Evolutionary conservation across 768 basidiomycete species (phyloP), one percentile per base, ranked within the genome.

Genomic region (Calocybe indica): DNA sequence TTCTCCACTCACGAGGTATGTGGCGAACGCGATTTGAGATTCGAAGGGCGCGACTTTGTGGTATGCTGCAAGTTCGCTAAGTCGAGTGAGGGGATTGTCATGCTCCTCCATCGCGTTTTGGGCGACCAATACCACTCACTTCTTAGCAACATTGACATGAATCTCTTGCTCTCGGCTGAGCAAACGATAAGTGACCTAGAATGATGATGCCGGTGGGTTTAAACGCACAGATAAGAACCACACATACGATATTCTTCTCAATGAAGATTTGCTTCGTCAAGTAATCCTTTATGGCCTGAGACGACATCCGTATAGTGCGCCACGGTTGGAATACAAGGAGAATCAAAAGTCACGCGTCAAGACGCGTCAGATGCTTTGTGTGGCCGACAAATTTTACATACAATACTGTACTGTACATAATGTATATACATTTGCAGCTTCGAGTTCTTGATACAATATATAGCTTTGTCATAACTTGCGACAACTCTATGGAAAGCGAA

Each of bases 101-200:
- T 8, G 7, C 39, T 33, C 30, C 7, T 37, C 7, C 29, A 36
- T 12, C 35, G 35, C 45, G 34, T 44, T 35, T 9, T 37, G 46
- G 30, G 32, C 22, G 33, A 42, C 7, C 12, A 14, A 46, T 36
- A 22, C n/a, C 12, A 43, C 75, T 57, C 50, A 90, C 89, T 82
- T 85, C 61, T 90, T 92, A 13, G 89, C 88, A 34, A 66, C 66
- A 62, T 89, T 87, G 57, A 90, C 87, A 56, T 90, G 83, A 45
- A 91, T 72, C 0, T 72, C 71, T 38, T 88, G 72, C 36, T 77
- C 78, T 52, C 86, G 76, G 56, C 89, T 90, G 42, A 92, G 71
- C 5, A 79, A 82, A 34, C 88, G 77, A 62, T 79, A 92, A 5
- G 89, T 92, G 49, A 92, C 85, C 88, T 91, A 50, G 1, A n/a